A percentile compares a stretch with the other conserved stretches of the same genome.
Conservation (phyloP, 2,329 filamentous ascomycete species). For the Paramyrothecium sp. region DNA sequence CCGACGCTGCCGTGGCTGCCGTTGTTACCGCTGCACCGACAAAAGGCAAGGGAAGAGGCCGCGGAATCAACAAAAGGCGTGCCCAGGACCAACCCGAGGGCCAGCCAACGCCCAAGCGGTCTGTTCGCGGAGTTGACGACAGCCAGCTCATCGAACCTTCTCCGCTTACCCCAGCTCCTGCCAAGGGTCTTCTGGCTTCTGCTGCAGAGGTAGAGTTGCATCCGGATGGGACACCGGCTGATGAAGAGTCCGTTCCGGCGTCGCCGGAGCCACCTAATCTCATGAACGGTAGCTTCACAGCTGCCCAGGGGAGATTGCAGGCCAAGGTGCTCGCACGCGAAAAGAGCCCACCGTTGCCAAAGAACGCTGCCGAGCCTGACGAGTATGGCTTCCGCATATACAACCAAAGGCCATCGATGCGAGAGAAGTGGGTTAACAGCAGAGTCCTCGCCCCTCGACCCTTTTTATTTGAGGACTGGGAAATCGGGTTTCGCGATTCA, state of each 20-base stretch:
- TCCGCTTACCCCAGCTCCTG: slow-evolving; percentile 25
- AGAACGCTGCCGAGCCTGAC: slow-evolving; percentile 45
- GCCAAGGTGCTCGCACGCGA: slow-evolving; percentile 30
- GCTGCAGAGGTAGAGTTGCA: slow-evolving; percentile 32
- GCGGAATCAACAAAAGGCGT: slow-evolving; percentile 45
- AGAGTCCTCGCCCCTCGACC: slow-evolving; percentile 48
- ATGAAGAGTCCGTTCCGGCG: slow-evolving; percentile 33
- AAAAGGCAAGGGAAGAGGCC: slow-evolving; percentile 31
- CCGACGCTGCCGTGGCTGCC: slow-evolving; percentile 33
- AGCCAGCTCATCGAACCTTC: slow-evolving; percentile 18
- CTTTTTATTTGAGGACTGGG: slow-evolving; percentile 48
- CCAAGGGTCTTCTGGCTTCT: slow-evolving; percentile 37
- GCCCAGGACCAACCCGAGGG: slow-evolving; percentile 48
- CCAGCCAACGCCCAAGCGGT: slow-evolving; percentile 48
- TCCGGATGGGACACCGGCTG: slow-evolving; percentile 31
- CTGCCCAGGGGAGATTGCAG: slow-evolving; percentile 21
- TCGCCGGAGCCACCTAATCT: slow-evolving; percentile 31
- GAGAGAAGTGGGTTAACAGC: slow-evolving; percentile 46
- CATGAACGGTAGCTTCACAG: slow-evolving; percentile 21
- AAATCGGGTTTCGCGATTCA: slow-evolving; percentile 60
- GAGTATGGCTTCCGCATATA: slow-evolving; percentile 49
- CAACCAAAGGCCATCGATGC: slow-evolving; percentile 36
- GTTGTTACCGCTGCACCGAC: slow-evolving; percentile 21
- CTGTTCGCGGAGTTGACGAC: slow-evolving; percentile 32
- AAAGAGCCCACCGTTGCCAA: slow-evolving; percentile 36